A percentile compares a stretch with the other conserved stretches of the same genome.
Evolutionary conservation across 2,329 filamentous ascomycete species (phyloP).

Genomic region (Sporothrix phasma): DNA sequence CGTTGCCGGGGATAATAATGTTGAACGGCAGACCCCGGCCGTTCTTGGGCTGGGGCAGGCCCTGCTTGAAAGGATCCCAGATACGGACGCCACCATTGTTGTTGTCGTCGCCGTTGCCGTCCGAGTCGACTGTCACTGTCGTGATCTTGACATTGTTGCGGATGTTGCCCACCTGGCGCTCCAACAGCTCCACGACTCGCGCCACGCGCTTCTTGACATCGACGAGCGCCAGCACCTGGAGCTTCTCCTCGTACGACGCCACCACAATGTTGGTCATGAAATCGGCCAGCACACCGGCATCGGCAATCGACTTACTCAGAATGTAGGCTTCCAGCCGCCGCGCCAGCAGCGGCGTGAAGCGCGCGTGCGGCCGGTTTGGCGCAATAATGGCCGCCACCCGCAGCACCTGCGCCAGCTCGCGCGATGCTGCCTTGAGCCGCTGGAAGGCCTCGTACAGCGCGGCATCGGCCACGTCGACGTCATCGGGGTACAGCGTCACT

Average conservation of each 20-base stretch:
- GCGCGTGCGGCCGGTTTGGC: slow-evolving; percentile 51
- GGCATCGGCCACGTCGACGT: slow-evolving; percentile 39
- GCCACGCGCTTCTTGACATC: slow-evolving; percentile 69
- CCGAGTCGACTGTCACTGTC: slow-evolving; percentile 54
- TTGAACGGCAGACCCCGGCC: slow-evolving; percentile 9
- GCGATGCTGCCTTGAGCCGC: slow-evolving; percentile 71
- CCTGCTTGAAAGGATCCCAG: slow-evolving; percentile 25
- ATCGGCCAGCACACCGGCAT: slow-evolving; percentile 80
- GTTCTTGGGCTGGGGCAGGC: slow-evolving; percentile 17
- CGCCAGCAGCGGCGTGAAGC: slow-evolving; percentile 73
- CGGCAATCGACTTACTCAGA: slow-evolving; percentile 64
- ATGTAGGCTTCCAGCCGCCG: slow-evolving; percentile 83
- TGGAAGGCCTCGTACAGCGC: slow-evolving; percentile 63
- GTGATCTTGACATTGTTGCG: slow-evolving; percentile 84
- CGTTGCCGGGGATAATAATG: slow-evolving; percentile 18
- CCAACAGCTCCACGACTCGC: slow-evolving; percentile 73
- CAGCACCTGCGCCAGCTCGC: slow-evolving; percentile 76
- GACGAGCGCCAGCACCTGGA: slow-evolving; percentile 73
- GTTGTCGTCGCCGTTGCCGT: slow-evolving; percentile 39
- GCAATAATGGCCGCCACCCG: slow-evolving; percentile 77
- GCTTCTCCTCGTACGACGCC: slow-evolving; percentile 79
- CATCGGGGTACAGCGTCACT: slow-evolving; percentile 61
- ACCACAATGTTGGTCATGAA: slow-evolving; percentile 95
- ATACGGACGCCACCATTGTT: slow-evolving; percentile 31
- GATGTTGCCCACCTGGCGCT: slow-evolving; percentile 70